These are phyloP conservation scores for Calonectria hawksworthii DNA, from an alignment of 2,329 filamentous ascomycete species.

Conservation along the genomic window DNA sequence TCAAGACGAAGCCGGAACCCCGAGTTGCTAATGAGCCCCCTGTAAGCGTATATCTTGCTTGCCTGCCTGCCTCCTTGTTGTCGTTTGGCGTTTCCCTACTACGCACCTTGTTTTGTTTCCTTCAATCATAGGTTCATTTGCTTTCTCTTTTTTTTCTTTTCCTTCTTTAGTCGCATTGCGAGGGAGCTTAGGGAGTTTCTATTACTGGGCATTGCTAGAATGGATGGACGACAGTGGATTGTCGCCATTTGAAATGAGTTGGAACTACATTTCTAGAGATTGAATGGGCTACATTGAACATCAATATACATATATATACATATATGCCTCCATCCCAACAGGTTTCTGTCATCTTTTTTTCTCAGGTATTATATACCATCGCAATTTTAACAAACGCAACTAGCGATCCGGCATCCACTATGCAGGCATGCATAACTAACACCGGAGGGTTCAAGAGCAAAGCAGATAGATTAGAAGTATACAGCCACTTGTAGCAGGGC, in stretches of 20 bases:
- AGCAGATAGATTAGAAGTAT: neutral
- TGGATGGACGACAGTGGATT: conserved; percentile 30
- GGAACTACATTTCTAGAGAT: conserved; percentile 23
- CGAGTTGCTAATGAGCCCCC: neutral
- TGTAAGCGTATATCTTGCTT: neutral
- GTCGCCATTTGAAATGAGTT: conserved; percentile 22
- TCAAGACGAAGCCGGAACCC: neutral
- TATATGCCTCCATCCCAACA: neutral
- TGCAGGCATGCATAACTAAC: neutral
- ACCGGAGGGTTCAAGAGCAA: neutral
- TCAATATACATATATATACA: conserved; percentile 16
- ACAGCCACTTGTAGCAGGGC: neutral
- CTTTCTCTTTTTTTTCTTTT: conserved; percentile 14
- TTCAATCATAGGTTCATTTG: neutral
- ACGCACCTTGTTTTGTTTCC: neutral
- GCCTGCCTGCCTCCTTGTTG: neutral
- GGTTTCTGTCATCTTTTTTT: neutral
- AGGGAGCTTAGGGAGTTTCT: conserved; percentile 46
- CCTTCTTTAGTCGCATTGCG: conserved; percentile 43
- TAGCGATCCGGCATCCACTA: neutral
- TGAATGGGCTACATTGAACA: conserved; percentile 7
- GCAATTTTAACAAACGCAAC: neutral
- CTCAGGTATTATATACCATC: neutral
- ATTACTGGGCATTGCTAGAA: conserved; percentile 40
- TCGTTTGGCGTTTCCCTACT: neutral